phyloP scores from a whole-genome alignment of 345 rosid genomes.

The Pugionium dolabratum region DNA sequence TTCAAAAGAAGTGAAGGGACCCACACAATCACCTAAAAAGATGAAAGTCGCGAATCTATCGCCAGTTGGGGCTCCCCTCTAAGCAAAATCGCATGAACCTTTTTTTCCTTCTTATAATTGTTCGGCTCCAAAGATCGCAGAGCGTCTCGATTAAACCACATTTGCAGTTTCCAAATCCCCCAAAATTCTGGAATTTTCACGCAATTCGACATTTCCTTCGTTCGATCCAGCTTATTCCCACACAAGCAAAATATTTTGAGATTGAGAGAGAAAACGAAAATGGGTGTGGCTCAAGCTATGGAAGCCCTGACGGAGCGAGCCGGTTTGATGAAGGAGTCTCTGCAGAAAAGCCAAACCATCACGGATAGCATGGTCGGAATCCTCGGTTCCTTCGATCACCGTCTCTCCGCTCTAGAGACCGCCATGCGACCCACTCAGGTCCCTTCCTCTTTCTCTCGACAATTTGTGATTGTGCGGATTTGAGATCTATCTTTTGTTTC shows the following conservation, averaged over 20 bases:
- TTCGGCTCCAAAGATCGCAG: neutral
- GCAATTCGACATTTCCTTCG: neutral
- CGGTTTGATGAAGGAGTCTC: constrained; percentile 46
- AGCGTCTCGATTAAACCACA: constrained; percentile 11
- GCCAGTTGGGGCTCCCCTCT: constrained; percentile 16
- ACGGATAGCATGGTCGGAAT: constrained; percentile 67
- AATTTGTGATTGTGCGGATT: neutral
- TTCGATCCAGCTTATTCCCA: constrained; percentile 24
- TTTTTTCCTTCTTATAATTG: neutral
- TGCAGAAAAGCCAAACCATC: no score
- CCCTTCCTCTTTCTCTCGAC: neutral
- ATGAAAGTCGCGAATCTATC: constrained; percentile 18
- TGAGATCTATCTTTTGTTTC: constrained; percentile 7
- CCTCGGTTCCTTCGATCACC: constrained; percentile 94
- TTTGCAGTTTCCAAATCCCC: constrained; percentile 3
- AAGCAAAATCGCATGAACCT: constrained; percentile 29
- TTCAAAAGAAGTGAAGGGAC: neutral
- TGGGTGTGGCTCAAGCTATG: constrained; percentile 75
- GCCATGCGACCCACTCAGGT: constrained; percentile 65
- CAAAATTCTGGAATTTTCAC: constrained; percentile 5
- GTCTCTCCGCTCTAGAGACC: constrained; percentile 81
- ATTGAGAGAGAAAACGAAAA: constrained; percentile 17
- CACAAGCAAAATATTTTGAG: neutral
- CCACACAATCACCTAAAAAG: constrained; percentile 35
- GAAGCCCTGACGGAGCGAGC: constrained; percentile 64